Conservation (phyloP, 2,329 filamentous ascomycete species). For the Arthrobotrys sphaeroides region DNA sequence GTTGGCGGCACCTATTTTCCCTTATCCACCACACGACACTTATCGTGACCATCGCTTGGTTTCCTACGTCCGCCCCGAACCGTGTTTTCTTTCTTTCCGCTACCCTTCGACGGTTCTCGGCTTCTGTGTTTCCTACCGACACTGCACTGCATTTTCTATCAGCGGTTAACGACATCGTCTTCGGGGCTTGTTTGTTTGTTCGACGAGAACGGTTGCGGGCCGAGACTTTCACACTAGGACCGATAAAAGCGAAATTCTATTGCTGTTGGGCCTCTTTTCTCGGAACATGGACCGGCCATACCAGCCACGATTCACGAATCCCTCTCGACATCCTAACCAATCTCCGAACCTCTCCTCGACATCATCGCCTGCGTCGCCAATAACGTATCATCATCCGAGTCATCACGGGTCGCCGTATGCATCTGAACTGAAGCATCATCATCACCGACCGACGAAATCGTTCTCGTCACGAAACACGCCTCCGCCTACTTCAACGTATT, state of each 20-base stretch:
- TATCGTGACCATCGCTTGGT: conserved; percentile 45
- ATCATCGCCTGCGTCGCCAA: conserved; percentile 49
- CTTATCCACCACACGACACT: conserved; percentile 53
- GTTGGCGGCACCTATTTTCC: conserved; percentile 49
- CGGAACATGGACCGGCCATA: conserved; percentile 53
- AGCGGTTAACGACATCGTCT: conserved; percentile 12
- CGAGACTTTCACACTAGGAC: conserved; percentile 38
- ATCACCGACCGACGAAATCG: conserved; percentile 47
- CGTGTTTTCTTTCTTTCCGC: conserved; percentile 20
- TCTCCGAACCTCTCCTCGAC: conserved; percentile 51
- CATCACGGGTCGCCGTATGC: conserved; percentile 48
- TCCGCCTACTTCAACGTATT: conserved; percentile 38
- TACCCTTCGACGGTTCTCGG: background rate
- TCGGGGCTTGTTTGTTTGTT: conserved; percentile 24
- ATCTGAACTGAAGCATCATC: conserved; percentile 45
- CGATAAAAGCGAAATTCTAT: conserved; percentile 29
- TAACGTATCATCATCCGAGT: conserved; percentile 43
- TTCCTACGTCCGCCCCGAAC: conserved; percentile 20
- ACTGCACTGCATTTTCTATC: conserved; percentile 6
- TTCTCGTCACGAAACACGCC: conserved; percentile 53
- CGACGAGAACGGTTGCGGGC: conserved; percentile 30
- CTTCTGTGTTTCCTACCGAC: conserved; percentile 22
- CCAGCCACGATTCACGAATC: conserved; percentile 51
- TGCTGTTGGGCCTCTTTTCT: conserved; percentile 20
- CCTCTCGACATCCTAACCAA: conserved; percentile 45